phyloP scores from a whole-genome alignment of 768 basidiomycete genomes.

The Leccinum fibrillosum region DNA sequence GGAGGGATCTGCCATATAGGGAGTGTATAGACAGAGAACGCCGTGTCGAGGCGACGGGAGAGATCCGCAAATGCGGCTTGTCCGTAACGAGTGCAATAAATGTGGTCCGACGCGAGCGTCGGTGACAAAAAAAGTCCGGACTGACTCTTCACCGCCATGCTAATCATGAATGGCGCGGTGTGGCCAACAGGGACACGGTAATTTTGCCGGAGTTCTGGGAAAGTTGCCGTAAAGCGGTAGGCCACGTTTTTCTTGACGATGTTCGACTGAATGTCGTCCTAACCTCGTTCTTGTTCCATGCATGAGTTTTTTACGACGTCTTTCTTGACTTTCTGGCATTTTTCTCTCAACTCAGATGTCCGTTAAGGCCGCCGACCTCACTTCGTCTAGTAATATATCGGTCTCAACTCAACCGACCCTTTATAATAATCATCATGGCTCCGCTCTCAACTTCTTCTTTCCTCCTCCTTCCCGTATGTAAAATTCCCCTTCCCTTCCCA shows the following conservation, averaged over 20 bases:
- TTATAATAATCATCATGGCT: constrained; percentile 19
- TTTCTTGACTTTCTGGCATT: constrained; percentile 9
- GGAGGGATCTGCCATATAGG: constrained; percentile 1
- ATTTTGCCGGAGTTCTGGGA: constrained; percentile 7
- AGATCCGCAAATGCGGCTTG: constrained; percentile 12
- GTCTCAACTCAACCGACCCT: constrained; percentile 9
- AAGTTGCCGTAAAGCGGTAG: constrained; percentile 25
- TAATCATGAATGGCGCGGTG: background rate
- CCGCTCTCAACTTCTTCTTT: background rate
- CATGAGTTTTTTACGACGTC: constrained; percentile 29
- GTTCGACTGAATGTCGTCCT: constrained; percentile 26
- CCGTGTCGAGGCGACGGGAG: background rate
- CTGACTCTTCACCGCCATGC: background rate
- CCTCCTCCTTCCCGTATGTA: constrained; percentile 19
- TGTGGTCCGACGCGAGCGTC: background rate
- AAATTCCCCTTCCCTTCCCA: constrained; percentile 18
- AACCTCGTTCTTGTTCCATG: constrained; percentile 29
- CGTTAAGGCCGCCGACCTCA: constrained; percentile 18
- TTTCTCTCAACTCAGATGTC: constrained; percentile 24
- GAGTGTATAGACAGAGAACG: background rate
- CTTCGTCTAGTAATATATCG: background rate
- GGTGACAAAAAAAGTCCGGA: constrained; percentile 1
- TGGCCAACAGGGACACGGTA: background rate
- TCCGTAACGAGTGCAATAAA: background rate
- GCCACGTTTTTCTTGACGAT: constrained; percentile 27